Percentiles rank a stretch among this genome's conserved stretches.
phyloP scores from a whole-genome alignment of 768 basidiomycete genomes.

The Melanogaster broomeanus region DNA sequence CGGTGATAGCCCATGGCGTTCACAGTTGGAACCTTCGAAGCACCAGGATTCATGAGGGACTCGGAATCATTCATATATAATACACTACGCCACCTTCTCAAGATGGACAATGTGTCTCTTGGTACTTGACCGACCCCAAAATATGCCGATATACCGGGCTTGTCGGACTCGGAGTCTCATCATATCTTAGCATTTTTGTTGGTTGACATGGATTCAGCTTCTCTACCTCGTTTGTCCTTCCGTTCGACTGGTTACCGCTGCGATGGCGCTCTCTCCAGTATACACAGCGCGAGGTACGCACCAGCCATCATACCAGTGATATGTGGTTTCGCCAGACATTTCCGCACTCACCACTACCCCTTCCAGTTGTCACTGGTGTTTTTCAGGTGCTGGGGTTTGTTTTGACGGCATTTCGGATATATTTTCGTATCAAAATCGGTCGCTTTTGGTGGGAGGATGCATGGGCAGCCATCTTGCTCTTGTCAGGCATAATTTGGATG shows the following conservation, averaged over 20 bases:
- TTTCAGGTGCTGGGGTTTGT: conserved; percentile 1
- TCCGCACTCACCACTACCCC: neutral
- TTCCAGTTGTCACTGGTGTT: neutral
- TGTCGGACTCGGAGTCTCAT: neutral
- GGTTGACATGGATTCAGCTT: neutral
- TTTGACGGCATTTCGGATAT: conserved; percentile 3
- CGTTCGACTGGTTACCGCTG: neutral
- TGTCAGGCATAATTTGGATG: neutral
- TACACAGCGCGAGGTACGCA: conserved; percentile 6
- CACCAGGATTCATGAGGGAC: no score
- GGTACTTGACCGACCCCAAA: neutral
- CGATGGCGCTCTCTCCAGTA: neutral
- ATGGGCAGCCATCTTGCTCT: conserved; percentile 3
- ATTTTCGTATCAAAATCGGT: conserved; percentile 4
- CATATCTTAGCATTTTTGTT: no score
- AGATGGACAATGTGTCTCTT: no score
- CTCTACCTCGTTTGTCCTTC: neutral
- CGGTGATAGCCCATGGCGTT: no score
- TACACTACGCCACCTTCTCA: no score
- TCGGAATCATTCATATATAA: no score
- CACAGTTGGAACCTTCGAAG: no score
- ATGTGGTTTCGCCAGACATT: neutral
- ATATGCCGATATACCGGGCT: conserved; percentile 6
- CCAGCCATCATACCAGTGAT: neutral
- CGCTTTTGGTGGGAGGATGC: conserved; percentile 18